Evolutionary conservation across 2,329 filamentous ascomycete species (phyloP).

Genomic region (Cercospora beticola): DNA sequence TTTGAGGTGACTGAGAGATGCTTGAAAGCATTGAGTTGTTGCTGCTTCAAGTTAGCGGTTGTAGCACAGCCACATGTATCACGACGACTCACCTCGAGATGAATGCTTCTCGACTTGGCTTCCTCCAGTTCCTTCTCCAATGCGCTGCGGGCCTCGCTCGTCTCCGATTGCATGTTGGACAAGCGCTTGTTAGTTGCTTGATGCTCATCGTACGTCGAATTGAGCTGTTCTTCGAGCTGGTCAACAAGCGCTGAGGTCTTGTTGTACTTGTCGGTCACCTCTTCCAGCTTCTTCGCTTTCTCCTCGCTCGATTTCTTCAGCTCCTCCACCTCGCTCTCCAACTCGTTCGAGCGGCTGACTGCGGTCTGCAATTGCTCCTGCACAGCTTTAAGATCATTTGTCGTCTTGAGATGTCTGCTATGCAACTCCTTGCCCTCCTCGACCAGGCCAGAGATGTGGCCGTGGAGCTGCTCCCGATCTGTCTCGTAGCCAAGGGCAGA

Average conservation of each 20-base stretch:
- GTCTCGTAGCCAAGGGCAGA: constrained; percentile 64
- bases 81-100: constrained; percentile 67
- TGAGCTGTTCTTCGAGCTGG: constrained; percentile 94
- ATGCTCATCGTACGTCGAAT: constrained; percentile 91
- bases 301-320: constrained; percentile 53
- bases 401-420: constrained; percentile 44
- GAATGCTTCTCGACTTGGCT: constrained; percentile 69
- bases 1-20: constrained; percentile 37
- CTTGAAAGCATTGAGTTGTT: constrained; percentile 49
- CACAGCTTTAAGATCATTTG: constrained; percentile 44
- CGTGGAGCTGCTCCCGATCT: constrained; percentile 42
- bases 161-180: constrained; percentile 61
- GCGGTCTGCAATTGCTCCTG: constrained; percentile 47
- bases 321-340: constrained; percentile 48
- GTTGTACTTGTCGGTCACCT: constrained; percentile 67
- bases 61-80: not conserved
- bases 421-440: constrained; percentile 48
- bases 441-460: constrained; percentile 46
- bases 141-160: constrained; percentile 46
- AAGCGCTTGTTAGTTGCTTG: constrained; percentile 81
- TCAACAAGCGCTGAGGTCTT: constrained; percentile 91
- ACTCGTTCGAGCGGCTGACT: constrained; percentile 39
- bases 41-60: constrained; percentile 55
- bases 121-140: constrained; percentile 70
- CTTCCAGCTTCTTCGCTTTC: constrained; percentile 58